Evolutionary conservation across 2,329 filamentous ascomycete genomes (phyloP).

Genomic region (Simplicillium aogashimaense): DNA sequence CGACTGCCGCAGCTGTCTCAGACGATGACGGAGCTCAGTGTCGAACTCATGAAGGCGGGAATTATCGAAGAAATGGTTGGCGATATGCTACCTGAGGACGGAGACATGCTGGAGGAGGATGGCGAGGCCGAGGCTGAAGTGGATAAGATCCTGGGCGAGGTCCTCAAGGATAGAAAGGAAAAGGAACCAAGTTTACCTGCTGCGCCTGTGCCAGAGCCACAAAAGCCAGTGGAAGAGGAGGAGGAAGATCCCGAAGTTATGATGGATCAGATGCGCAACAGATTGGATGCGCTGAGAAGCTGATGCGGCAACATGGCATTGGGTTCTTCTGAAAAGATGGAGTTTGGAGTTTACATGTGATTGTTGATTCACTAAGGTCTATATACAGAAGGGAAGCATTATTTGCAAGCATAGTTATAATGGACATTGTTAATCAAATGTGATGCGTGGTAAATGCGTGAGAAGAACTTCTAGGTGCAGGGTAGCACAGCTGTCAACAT

Average conservation of each 20-base stretch:
- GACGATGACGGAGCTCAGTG: conserved; percentile 80
- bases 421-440: too few species aligned
- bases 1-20: conserved; percentile 74
- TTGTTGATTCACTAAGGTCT: too few species aligned
- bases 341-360: too few species aligned
- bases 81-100: conserved; percentile 70
- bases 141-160: conserved; percentile 85
- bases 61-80: conserved; percentile 98
- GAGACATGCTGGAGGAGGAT: conserved; percentile 64
- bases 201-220: conserved; percentile 44
- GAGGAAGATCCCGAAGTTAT: conserved; percentile 84
- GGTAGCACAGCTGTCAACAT: too few species aligned
- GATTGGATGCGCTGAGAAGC: conserved; percentile 84
- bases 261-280: conserved; percentile 87
- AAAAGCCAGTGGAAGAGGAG: conserved; percentile 47
- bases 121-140: conserved; percentile 72
- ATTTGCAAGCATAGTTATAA: too few species aligned
- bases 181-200: conserved; percentile 38
- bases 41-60: conserved; percentile 86
- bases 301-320: conserved; percentile 24
- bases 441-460: too few species aligned
- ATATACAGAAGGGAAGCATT: too few species aligned
- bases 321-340: too few species aligned
- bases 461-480: too few species aligned
- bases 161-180: conserved; percentile 73